Evolutionary conservation across 306 rosid species (phyloP).

Genomic region (Morella rubra): DNA sequence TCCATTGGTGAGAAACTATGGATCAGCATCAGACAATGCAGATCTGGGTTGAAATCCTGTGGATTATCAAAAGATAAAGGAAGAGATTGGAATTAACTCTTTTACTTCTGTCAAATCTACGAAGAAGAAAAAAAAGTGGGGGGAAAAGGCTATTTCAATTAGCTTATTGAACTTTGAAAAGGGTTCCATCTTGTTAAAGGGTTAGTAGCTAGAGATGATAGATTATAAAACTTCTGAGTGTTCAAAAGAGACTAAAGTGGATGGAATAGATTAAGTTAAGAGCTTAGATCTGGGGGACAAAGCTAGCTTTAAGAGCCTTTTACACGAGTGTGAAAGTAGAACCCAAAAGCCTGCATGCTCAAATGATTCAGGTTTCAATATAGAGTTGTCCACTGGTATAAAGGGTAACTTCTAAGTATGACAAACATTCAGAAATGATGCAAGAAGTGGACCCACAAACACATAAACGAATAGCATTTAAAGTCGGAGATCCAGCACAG

Average conservation of each 20-base stretch:
- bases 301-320: conserved; percentile 27
- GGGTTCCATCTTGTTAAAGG: neutral
- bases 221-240: too few species aligned
- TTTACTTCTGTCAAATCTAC: too few species aligned
- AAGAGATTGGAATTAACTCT: too few species aligned
- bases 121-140: too few species aligned
- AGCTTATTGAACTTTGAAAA: too few species aligned
- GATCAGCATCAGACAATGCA: too few species aligned
- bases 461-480: conserved; percentile 30
- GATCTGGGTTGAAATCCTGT: too few species aligned
- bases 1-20: too few species aligned
- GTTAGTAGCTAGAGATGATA: neutral
- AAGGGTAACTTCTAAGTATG: conserved; percentile 91
- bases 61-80: too few species aligned
- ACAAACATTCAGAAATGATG: conserved; percentile 79
- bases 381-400: conserved; percentile 22
- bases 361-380: conserved; percentile 37
- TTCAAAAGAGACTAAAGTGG: neutral
- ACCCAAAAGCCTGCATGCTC: conserved; percentile 21
- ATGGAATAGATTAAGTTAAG: conserved; percentile 13
- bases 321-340: conserved; percentile 38
- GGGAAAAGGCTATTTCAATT: too few species aligned
- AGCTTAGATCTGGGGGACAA: conserved; percentile 12
- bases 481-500: conserved; percentile 31
- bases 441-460: conserved; percentile 36